These are phyloP conservation scores for Schizophyllum amplum DNA, from an alignment of 1,284 basidiomycete species.

Conservation along the genomic window DNA sequence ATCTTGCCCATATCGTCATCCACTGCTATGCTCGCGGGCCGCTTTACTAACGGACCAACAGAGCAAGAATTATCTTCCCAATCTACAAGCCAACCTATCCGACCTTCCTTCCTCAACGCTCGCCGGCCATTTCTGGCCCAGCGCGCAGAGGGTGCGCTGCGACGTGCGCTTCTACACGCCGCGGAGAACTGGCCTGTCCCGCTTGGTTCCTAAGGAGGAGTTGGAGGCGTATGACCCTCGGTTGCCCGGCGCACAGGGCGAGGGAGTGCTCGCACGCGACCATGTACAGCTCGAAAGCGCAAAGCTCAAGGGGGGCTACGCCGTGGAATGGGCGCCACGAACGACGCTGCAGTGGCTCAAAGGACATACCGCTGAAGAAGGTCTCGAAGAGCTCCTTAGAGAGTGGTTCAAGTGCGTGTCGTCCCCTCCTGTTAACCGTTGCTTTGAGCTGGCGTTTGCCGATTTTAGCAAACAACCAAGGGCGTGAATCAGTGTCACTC, in stretches of 20 bases:
- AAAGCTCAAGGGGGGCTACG: too few relatives aligned
- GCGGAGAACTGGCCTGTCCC: background rate
- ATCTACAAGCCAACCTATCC: slow-evolving; percentile 27
- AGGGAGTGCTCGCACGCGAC: background rate
- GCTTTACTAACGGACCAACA: too few relatives aligned
- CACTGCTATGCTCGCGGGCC: too few relatives aligned
- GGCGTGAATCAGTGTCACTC: slow-evolving; percentile 24
- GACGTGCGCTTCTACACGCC: background rate
- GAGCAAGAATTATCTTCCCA: slow-evolving; percentile 1
- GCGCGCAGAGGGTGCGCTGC: background rate
- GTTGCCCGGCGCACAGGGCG: background rate
- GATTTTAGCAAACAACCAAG: slow-evolving; percentile 36
- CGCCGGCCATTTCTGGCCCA: slow-evolving; percentile 13
- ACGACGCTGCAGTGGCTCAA: slow-evolving; percentile 9
- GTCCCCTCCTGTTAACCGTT: slow-evolving; percentile 29
- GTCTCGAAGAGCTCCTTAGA: slow-evolving; percentile 28
- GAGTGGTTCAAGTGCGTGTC: slow-evolving; percentile 18
- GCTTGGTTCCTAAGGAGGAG: background rate
- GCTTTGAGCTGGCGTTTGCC: slow-evolving; percentile 20
- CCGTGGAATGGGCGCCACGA: background rate
- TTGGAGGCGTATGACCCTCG: background rate
- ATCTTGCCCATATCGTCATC: too few relatives aligned
- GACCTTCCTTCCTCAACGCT: slow-evolving; percentile 43
- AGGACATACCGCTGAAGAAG: slow-evolving; percentile 9
- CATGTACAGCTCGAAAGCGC: too few relatives aligned